Evolutionary conservation across 495 filamentous ascomycete species (phyloP), one percentile per base, ranked within the genome.

Genomic region (Penicillium atrosanguineum): DNA sequence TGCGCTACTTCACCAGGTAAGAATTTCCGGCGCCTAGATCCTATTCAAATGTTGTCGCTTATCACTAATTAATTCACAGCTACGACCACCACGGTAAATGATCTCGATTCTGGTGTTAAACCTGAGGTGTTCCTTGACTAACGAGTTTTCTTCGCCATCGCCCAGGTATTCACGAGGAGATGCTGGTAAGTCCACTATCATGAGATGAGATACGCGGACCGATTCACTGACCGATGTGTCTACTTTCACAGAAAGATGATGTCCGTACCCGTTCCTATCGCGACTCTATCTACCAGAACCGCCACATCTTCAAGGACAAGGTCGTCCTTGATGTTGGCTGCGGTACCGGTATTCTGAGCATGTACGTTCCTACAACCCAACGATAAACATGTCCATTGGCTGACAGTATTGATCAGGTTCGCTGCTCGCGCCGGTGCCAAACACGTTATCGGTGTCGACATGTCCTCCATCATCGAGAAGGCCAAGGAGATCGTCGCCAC

Each of bases 321-420:
- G 83, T 93, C 16, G 94, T 99, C 48, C 85, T 99, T 29, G 94
- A 99, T 71, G 93, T 99, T 51, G 94, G 94, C 68, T 99, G 94
- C 74, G 94, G 94, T 67, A 97, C 94, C 26, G 84, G 84, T 63
- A 90, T 90, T 66, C 85, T 90, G 53, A 89, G 87, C 87, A 90
- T 90, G 88, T 91, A 73, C 53, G 83, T 72, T 31, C 50, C 15
- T 44, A 42, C 41, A n/a, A 21, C 12, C 34, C 44, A 23, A 28
- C 16, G 20, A 11, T 11, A 12, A 16, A 5, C 7, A 20, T 21
- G 18, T 3, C 23, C 56, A 63, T 44, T 59, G 44, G 26, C 40
- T 50, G 8, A 56, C 47, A 40, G 47, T 43, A 0, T 42, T 12
- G 39, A 11, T 19, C 67, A 97, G 96, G 92, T 97, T 99, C 73